Evolutionary conservation across 257 asterid species (phyloP), one percentile per base, ranked within the genome.

Genomic region (Nicotiana knightiana): DNA sequence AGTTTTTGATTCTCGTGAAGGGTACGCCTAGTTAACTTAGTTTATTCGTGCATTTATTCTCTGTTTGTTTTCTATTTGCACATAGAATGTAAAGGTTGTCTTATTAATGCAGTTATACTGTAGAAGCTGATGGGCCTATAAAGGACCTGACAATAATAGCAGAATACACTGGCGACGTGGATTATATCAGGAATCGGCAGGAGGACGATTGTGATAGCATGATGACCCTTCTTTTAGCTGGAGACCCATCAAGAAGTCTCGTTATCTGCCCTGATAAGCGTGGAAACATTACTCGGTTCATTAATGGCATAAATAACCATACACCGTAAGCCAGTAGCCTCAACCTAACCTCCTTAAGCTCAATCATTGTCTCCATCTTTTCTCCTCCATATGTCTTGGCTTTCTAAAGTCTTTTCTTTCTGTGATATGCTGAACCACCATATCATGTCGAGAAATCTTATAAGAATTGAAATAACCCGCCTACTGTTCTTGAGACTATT

Each of bases 91-190:
- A 21, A 84, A 62, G 37, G 12, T 6, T 62, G 54, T 81, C 79
- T 80, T 61, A 82, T 67, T 61, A 54, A 33, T 89, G 90, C 95
- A 94, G 98, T 32, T 94, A 91, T 84, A 93, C 97, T 1, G 98
- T 94, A 17, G 97, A 93, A 83, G 97, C 97, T 26, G 97, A 94
- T 89, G 93, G 90, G 46, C 91, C 91, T n/a, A 93, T 94, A 68
- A 93, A 89, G 91, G 98, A 94, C 87, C 63, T 94, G 89, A 94
- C 98, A 5, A 84, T 94, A 58, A 65, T 94, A 13, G 89, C 96
- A 21, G 98, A 94, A 82, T 94, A 94, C 76, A 82, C 97, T 3
- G 97, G 98, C 53, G 98, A 94, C 37, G 96, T 94, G 86, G 98
- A 94, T 81, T 94, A 87, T 87, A 80, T 94, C 32, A 87, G 86